Conservation (phyloP, 805 yeast species). For the Saitoella complicata region DNA sequence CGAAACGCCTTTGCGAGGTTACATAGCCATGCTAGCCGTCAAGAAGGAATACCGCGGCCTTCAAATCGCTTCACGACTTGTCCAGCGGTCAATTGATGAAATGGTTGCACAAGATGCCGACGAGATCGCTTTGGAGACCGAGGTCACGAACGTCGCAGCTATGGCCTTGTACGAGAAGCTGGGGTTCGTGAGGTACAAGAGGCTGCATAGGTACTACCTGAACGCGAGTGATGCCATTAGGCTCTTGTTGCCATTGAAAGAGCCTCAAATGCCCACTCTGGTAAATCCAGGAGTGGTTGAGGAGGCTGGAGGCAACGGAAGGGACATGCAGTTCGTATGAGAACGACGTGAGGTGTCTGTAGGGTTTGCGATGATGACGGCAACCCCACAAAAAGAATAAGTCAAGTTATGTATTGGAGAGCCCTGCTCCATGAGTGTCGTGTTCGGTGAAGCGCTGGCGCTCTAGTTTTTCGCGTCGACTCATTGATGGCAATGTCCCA, state of each 20-base stretch:
- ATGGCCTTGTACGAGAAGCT: slow-evolving; percentile 50
- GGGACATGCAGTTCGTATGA: too few relatives aligned
- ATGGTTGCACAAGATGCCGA: slow-evolving; percentile 59
- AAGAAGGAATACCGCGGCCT: slow-evolving; percentile 50
- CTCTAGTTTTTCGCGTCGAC: too few relatives aligned
- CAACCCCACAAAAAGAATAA: too few relatives aligned
- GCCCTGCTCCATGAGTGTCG: too few relatives aligned
- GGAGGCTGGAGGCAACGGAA: too few relatives aligned
- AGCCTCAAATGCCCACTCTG: too few relatives aligned
- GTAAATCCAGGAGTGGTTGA: too few relatives aligned
- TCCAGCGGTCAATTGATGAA: slow-evolving; percentile 40
- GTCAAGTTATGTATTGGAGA: too few relatives aligned
- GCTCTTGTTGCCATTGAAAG: slow-evolving; percentile 33
- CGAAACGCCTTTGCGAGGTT: slow-evolving; percentile 61
- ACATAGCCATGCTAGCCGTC: slow-evolving; percentile 92
- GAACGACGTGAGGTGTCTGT: too few relatives aligned
- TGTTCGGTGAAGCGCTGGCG: too few relatives aligned
- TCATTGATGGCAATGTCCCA: too few relatives aligned
- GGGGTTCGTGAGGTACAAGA: slow-evolving; percentile 58
- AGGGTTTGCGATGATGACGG: too few relatives aligned
- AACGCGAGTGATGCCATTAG: slow-evolving; percentile 90
- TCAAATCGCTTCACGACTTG: slow-evolving; percentile 69
- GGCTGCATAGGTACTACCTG: slow-evolving; percentile 73
- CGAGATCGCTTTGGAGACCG: slow-evolving; percentile 81
- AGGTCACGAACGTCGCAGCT: slow-evolving; percentile 63